A percentile compares a stretch with the other conserved stretches of the same genome.
Conservation (phyloP, 345 rosid species). For the Lepidium didymum region DNA sequence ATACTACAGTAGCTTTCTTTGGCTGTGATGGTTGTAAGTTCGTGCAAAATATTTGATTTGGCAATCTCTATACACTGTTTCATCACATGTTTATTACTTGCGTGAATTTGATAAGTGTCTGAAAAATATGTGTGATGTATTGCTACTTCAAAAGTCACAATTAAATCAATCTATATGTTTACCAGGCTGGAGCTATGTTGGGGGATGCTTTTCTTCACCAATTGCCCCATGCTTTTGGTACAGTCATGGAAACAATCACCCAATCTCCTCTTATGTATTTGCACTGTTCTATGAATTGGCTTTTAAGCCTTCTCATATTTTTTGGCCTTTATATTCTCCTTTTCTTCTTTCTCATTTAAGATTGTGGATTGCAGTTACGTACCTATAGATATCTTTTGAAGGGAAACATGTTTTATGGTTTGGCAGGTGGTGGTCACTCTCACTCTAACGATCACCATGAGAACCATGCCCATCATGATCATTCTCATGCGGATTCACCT, state of each 20-base stretch:
- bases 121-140: background rate
- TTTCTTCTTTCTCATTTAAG: background rate
- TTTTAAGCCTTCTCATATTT: background rate
- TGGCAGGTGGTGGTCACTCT: slow-evolving; percentile 78
- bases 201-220: slow-evolving; percentile 99
- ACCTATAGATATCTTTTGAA: background rate
- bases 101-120: background rate
- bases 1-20: background rate
- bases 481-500: slow-evolving; percentile 41
- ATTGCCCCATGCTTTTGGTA: slow-evolving; percentile 98
- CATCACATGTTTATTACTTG: background rate
- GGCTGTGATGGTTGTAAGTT: background rate
- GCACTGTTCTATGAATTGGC: background rate
- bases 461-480: slow-evolving; percentile 42
- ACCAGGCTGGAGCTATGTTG: slow-evolving; percentile 96
- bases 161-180: slow-evolving; percentile 13
- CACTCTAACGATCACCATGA: slow-evolving; percentile 59
- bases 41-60: background rate
- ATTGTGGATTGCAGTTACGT: background rate
- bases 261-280: background rate
- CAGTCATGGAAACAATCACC: background rate
- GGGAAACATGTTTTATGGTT: background rate
- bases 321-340: background rate
- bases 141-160: background rate
- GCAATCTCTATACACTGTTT: background rate